Evolutionary conservation across 352 stramenopile species (phyloP).

Genomic region (Globisporangium sylvaticum): DNA sequence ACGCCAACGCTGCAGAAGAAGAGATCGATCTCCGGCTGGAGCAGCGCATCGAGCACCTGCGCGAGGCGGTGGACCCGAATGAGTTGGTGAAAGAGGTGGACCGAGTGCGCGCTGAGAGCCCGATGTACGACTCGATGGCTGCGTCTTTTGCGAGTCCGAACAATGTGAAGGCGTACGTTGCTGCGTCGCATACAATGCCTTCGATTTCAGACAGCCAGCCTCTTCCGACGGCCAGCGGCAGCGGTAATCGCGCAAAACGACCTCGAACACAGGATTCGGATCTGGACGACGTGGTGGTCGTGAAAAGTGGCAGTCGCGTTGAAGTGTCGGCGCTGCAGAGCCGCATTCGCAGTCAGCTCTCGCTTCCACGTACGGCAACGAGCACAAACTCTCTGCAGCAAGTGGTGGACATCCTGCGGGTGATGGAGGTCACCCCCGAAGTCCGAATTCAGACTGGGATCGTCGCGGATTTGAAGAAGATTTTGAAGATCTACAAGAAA

Average conservation of each 20-base stretch:
- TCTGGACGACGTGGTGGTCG: conserved; percentile 53
- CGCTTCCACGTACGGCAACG: conserved; percentile 42
- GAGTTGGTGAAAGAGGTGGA: conserved; percentile 81
- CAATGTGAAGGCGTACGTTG: conserved; percentile 55
- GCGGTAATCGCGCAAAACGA: conserved; percentile 37
- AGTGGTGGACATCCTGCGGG: conserved; percentile 72
- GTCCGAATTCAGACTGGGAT: conserved; percentile 67
- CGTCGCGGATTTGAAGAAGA: conserved; percentile 70
- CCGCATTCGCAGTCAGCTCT: conserved; percentile 59
- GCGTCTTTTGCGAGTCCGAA: conserved; percentile 54
- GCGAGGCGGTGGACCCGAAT: conserved; percentile 62
- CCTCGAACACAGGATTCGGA: conserved; percentile 61
- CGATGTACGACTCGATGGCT: conserved; percentile 62
- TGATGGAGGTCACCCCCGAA: conserved; percentile 70
- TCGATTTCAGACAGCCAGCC: conserved; percentile 37
- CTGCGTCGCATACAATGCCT: conserved; percentile 47
- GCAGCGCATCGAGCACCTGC: conserved; percentile 69
- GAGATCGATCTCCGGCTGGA: conserved; percentile 78
- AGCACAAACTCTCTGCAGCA: conserved; percentile 74
- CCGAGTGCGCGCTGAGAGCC: conserved; percentile 57
- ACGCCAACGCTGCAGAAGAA: conserved; percentile 59
- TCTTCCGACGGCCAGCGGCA: background rate
- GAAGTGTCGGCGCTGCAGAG: conserved; percentile 72
- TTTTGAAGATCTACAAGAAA: conserved; percentile 78
- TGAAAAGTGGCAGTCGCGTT: conserved; percentile 58